Conservation (phyloP, 116 monocot genomes). For the Iris pallida region DNA sequence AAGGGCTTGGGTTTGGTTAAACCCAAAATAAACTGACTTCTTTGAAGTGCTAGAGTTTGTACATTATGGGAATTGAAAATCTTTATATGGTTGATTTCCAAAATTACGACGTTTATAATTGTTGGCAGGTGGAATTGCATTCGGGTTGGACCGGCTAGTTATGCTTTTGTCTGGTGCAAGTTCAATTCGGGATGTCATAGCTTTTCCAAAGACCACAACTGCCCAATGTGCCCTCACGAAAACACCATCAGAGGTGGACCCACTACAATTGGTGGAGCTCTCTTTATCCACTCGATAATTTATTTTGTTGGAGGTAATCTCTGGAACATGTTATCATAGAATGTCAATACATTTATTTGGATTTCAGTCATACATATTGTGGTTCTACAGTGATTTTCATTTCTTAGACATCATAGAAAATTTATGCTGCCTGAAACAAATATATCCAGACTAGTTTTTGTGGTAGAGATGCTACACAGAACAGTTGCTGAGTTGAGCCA, state of each 20-base stretch:
- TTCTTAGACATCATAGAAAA: too few relatives aligned
- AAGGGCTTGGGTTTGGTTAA: too few relatives aligned
- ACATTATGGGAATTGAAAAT: too few relatives aligned
- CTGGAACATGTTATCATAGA: neutral
- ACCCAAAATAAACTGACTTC: too few relatives aligned
- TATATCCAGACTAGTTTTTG: too few relatives aligned
- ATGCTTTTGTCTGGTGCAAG: slow-evolving; percentile 89
- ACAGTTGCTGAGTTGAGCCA: too few relatives aligned
- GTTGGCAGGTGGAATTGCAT: slow-evolving; percentile 90
- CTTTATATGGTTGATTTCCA: neutral
- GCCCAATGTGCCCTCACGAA: slow-evolving; percentile 91
- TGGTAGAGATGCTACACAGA: too few relatives aligned
- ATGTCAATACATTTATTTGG: too few relatives aligned
- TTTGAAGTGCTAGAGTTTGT: too few relatives aligned
- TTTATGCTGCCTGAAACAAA: too few relatives aligned
- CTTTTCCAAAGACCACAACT: slow-evolving; percentile 97
- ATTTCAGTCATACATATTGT: too few relatives aligned
- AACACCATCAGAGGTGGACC: slow-evolving; percentile 71
- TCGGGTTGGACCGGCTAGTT: slow-evolving; percentile 86
- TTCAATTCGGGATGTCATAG: slow-evolving; percentile 96
- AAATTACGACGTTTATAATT: neutral
- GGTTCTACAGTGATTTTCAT: too few relatives aligned
- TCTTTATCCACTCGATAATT: slow-evolving; percentile 22
- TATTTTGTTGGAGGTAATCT: neutral
- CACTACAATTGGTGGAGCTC: slow-evolving; percentile 75